Conservation (phyloP, 2,329 filamentous ascomycete species). For the Diaporthe velutina region DNA sequence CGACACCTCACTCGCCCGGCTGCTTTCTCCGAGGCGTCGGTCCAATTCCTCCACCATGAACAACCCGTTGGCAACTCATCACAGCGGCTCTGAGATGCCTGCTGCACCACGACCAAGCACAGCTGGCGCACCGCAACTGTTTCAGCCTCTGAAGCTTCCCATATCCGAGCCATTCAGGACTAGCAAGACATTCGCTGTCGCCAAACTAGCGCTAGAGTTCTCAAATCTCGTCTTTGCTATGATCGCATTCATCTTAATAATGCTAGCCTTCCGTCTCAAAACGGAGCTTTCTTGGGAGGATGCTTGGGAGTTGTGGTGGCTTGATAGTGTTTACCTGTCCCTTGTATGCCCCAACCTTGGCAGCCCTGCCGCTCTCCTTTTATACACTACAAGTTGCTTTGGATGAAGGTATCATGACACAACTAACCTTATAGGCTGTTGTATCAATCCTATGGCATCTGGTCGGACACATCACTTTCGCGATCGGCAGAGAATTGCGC, state of each 20-base stretch:
- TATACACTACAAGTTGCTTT: fast-evolving
- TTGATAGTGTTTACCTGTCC: no score
- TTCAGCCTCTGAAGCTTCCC: conserved; percentile 11
- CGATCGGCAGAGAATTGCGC: conserved; percentile 47
- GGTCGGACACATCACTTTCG: conserved; percentile 54
- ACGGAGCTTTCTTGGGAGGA: no score
- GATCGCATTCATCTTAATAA: conserved; percentile 9
- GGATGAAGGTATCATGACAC: neutral
- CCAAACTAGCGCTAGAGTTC: conserved; percentile 4
- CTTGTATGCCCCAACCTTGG: neutral
- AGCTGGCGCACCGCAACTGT: neutral
- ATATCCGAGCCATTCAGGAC: conserved; percentile 15
- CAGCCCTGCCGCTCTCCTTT: neutral
- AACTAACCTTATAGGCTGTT: conserved; percentile 46
- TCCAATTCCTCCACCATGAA: neutral
- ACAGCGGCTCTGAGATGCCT: conserved; percentile 12
- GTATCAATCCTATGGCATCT: conserved; percentile 53
- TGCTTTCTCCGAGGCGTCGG: neutral
- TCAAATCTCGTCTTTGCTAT: conserved; percentile 28
- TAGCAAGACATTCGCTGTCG: conserved; percentile 7
- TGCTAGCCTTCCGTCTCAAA: no score
- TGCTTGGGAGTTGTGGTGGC: no score
- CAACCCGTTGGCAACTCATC: neutral
- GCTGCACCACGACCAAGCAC: neutral
- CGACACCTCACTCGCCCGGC: neutral